Base-by-base conservation (phyloP, 164 flowering plant species). In the Berberis thunbergii region DNA sequence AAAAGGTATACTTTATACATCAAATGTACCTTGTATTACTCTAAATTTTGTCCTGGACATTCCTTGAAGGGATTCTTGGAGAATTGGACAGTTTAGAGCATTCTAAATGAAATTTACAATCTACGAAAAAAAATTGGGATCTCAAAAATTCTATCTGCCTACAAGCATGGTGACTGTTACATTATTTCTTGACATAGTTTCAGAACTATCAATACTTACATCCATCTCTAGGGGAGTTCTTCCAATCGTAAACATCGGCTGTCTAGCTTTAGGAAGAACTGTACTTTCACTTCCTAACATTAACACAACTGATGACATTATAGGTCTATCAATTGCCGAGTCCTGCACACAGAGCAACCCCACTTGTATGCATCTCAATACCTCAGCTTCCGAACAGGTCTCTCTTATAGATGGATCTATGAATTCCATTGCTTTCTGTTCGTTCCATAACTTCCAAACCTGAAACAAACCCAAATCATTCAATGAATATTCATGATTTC, bases 371-470 rank as follows among this genome's bases (percentile, higher is more conserved):
- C 77, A 70, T 61, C 59, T 70, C 62, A 54, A 45, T 39, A 43
- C 67, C 43, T 73, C 73, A 3, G 2, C 7, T 39, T 10, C 1
- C 2, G 50, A 12, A 64, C 59, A 70, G 50, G 63, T 43, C 6
- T 64, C 54, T 1, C 54, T 45, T 43, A 74, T 49, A 3, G 53
- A 61, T 56, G 69, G 54, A 64, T 74, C 77, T 13, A 62, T 49
- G 5, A 74, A 43, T 10, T 67, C 71, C 45, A 56, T 7, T 7
- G 49, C 64, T 40, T 53, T 74, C 41, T 43, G 64, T 70, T 67
- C 73, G n/a, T 6, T 67, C 74, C 74, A 70, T 44, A 67, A 49
- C 0, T 45, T 7, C 77, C 77, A 74, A 45, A 67, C 71, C 77
- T 74, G 64, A 61, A 50, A 63, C 50, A 50, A 54, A 26, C 26